A percentile compares a stretch with the other conserved stretches of the same genome.
Conservation (phyloP, 2,329 filamentous ascomycete genomes). For the Aspergillus novoparasiticus region DNA sequence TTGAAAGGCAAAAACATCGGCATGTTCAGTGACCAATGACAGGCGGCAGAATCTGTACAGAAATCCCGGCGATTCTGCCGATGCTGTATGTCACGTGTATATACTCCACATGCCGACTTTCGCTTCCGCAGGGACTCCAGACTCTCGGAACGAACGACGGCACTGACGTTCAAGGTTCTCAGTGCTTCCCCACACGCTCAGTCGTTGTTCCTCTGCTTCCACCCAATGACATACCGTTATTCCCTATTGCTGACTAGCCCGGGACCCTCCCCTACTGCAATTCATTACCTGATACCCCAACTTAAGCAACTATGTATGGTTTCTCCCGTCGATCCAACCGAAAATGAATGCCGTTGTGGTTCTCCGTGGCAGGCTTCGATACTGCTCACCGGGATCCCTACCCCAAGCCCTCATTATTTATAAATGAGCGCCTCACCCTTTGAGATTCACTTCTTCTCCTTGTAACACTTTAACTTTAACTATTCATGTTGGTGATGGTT, state of each 20-base stretch:
- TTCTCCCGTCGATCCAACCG: constrained; percentile 31
- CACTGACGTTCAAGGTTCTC: constrained; percentile 19
- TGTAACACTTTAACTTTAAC: constrained; percentile 1
- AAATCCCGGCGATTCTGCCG: constrained; percentile 30
- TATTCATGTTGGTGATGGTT: neutral
- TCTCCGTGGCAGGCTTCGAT: constrained; percentile 27
- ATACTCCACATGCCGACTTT: constrained; percentile 35
- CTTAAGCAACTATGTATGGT: neutral
- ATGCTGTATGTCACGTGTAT: constrained; percentile 25
- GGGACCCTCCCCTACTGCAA: neutral
- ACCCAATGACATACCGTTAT: neutral
- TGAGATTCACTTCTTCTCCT: constrained; percentile 7
- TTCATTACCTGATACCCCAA: constrained; percentile 11
- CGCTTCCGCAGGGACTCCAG: constrained; percentile 24
- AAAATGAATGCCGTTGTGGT: constrained; percentile 39
- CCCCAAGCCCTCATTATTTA: constrained; percentile 22
- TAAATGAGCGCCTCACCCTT: constrained; percentile 30
- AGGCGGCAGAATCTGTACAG: neutral
- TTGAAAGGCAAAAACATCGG: constrained; percentile 8
- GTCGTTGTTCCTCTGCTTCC: constrained; percentile 10
- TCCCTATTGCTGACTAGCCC: constrained; percentile 3
- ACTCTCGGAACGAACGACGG: constrained; percentile 30
- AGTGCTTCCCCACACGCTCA: constrained; percentile 14
- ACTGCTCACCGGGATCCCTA: constrained; percentile 21
- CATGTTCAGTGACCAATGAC: constrained; percentile 11